Conservation (phyloP, 2,329 filamentous ascomycete species). For the Ophiostoma sp. region DNA sequence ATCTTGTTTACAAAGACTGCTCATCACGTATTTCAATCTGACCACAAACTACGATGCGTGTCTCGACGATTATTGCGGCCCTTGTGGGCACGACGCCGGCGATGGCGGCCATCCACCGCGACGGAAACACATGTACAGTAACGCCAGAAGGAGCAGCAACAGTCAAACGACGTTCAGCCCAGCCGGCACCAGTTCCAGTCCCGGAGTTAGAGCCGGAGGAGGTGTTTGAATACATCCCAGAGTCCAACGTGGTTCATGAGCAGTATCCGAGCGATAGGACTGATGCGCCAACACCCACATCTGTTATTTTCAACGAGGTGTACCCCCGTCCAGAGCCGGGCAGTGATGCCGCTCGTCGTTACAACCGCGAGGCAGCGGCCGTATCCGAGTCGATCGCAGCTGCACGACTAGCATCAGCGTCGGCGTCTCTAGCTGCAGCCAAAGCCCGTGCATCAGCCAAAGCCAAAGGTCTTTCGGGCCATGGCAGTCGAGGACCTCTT, state of each 20-base stretch:
- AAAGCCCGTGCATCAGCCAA: not conserved
- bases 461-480: not conserved
- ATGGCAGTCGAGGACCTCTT: not conserved
- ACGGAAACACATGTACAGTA: not conserved
- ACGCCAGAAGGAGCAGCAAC: not conserved
- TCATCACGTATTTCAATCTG: too few relatives aligned
- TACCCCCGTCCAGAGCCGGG: not conserved
- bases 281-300: not conserved
- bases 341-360: not conserved
- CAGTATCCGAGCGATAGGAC: not conserved
- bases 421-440: not conserved
- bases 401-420: not conserved
- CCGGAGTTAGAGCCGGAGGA: not conserved
- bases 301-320: not conserved
- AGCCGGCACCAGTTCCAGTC: not conserved
- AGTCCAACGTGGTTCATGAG: not conserved
- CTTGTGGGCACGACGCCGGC: not conserved
- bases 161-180: not conserved
- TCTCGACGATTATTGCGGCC: not conserved
- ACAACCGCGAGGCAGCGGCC: conserved; percentile 2
- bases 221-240: not conserved
- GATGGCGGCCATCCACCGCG: not conserved
- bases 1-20: not conserved
- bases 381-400: not conserved
- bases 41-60: not conserved